Conservation (phyloP, 345 rosid genomes). For the Bruguiera gymnorhiza region DNA sequence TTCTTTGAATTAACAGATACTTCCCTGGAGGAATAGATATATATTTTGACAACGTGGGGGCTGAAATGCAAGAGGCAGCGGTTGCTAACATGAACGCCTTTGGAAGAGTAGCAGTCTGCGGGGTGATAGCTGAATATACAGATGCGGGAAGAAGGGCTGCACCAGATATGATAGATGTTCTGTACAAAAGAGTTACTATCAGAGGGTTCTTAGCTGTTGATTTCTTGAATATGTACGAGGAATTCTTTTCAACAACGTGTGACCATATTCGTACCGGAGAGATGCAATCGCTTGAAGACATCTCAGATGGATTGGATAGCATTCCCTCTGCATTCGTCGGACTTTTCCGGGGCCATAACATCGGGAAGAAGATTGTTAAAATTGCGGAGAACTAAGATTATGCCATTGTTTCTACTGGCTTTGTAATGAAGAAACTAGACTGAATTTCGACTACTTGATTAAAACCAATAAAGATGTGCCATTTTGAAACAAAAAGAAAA, state of each 20-base stretch:
- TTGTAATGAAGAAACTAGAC: neutral
- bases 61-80: constrained; percentile 51
- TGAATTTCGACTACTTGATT: too few relatives aligned
- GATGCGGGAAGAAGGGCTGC: constrained; percentile 29
- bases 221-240: constrained; percentile 21
- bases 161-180: constrained; percentile 39
- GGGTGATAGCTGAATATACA: constrained; percentile 49
- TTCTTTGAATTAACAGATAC: constrained; percentile 27
- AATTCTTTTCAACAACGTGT: constrained; percentile 40
- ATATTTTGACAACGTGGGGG: constrained; percentile 63
- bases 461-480: too few relatives aligned
- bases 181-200: constrained; percentile 49
- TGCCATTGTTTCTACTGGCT: neutral
- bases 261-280: constrained; percentile 32
- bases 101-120: constrained; percentile 54
- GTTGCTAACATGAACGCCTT: constrained; percentile 41
- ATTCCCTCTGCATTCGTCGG: constrained; percentile 46
- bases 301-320: constrained; percentile 44
- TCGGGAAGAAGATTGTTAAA: constrained; percentile 40
- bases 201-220: constrained; percentile 47
- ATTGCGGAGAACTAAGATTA: constrained; percentile 8
- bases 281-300: constrained; percentile 40
- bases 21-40: constrained; percentile 58
- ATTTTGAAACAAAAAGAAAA: too few relatives aligned
- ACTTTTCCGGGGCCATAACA: constrained; percentile 37